Evolutionary conservation across 2,329 filamentous ascomycete genomes (phyloP).

Genomic region (Chrysosporium queenslandicum): DNA sequence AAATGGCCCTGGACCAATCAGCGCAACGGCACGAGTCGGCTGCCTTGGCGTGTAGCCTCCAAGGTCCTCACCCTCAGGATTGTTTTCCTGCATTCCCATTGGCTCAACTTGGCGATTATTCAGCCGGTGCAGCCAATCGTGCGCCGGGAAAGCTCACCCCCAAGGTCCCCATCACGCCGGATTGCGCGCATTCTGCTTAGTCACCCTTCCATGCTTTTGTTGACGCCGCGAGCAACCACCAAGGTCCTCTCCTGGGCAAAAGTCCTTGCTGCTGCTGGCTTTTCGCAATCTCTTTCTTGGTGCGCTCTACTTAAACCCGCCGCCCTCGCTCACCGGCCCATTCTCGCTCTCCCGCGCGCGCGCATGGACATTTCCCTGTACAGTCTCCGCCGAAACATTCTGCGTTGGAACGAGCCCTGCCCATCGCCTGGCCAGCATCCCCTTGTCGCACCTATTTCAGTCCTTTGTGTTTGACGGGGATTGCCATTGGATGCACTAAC

Average conservation of each 20-base stretch:
- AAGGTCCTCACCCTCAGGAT: slow-evolving; percentile 12
- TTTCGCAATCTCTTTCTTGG: neutral
- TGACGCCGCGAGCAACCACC: neutral
- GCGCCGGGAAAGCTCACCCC: slow-evolving; percentile 19
- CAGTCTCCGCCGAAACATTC: neutral
- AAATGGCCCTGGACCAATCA: neutral
- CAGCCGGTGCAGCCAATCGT: slow-evolving; percentile 15
- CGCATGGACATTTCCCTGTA: neutral
- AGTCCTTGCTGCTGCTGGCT: neutral
- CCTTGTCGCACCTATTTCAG: neutral
- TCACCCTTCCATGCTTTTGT: neutral
- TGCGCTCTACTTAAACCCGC: neutral
- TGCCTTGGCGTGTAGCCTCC: neutral
- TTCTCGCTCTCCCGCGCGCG: no score
- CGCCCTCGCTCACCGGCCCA: no score
- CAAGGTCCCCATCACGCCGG: slow-evolving; percentile 24
- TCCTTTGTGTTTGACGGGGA: neutral
- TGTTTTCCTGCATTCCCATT: neutral
- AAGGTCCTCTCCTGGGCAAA: neutral
- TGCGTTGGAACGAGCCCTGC: neutral
- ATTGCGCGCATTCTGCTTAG: neutral
- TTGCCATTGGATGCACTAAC: neutral
- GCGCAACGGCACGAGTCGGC: neutral
- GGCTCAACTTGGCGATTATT: neutral
- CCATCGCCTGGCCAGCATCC: neutral